Conservation (phyloP, 2,329 filamentous ascomycete species). For the Dactylella cylindrospora region DNA sequence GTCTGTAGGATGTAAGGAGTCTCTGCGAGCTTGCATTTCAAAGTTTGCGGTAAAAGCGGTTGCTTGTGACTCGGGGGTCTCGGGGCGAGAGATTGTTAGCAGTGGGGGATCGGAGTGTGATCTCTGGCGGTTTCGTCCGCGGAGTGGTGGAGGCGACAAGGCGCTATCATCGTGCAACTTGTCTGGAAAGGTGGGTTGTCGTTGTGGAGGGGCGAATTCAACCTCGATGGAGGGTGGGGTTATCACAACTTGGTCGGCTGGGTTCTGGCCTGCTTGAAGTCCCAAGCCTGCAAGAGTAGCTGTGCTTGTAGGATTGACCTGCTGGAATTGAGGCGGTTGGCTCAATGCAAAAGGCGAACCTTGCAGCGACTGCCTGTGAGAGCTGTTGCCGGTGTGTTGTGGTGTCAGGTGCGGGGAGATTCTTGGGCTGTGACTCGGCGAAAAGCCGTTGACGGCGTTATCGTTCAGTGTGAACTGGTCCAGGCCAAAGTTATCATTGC, state of each 20-base stretch:
- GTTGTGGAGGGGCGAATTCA: conserved; percentile 48
- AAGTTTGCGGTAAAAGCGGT: conserved; percentile 39
- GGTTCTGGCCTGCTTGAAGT: conserved; percentile 35
- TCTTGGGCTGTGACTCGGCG: conserved; percentile 45
- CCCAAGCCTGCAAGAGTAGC: conserved; percentile 43
- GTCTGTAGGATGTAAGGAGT: conserved; percentile 53
- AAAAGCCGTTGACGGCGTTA: conserved; percentile 23
- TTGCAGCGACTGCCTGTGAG: conserved; percentile 47
- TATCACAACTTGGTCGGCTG: conserved; percentile 40
- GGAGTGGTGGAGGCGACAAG: conserved; percentile 45
- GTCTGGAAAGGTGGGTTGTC: conserved; percentile 49
- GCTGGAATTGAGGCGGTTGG: conserved; percentile 40
- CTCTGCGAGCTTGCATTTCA: conserved; percentile 37
- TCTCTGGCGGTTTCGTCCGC: conserved; percentile 32
- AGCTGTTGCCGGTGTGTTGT: conserved; percentile 45
- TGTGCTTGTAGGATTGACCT: conserved; percentile 35
- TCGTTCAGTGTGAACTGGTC: conserved; percentile 48
- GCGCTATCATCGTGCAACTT: conserved; percentile 47
- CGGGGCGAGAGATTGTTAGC: conserved; percentile 28
- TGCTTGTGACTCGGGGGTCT: conserved; percentile 30
- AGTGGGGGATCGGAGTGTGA: conserved; percentile 40
- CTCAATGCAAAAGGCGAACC: conserved; percentile 44
- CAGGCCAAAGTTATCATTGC: conserved; percentile 47
- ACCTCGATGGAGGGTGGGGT: conserved; percentile 48
- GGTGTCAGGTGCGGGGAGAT: conserved; percentile 47